A percentile compares a stretch with the other conserved stretches of the same genome.
Evolutionary conservation across 495 filamentous ascomycete species (phyloP).

Genomic region (Thermochaetoides thermophila): DNA sequence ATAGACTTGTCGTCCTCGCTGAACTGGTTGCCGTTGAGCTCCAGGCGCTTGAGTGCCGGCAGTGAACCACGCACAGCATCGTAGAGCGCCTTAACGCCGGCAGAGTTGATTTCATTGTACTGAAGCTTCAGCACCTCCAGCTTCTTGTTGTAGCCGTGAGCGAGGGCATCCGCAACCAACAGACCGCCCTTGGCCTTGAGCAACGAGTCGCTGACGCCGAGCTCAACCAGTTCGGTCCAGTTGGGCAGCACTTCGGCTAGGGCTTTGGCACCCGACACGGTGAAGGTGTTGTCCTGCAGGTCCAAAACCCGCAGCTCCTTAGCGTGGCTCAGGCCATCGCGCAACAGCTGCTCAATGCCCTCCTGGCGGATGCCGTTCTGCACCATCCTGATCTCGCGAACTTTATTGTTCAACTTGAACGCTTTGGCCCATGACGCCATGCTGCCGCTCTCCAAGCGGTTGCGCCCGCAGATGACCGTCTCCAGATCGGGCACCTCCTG

Average conservation of each 20-base stretch:
- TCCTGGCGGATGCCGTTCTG: constrained; percentile 96
- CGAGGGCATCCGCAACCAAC: constrained; percentile 55
- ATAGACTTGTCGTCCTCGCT: constrained; percentile 63
- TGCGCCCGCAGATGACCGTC: constrained; percentile 90
- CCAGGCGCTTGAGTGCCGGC: constrained; percentile 63
- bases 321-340: constrained; percentile 57
- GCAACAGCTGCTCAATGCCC: constrained; percentile 65
- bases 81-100: constrained; percentile 53
- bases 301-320: constrained; percentile 57
- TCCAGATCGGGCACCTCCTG: constrained; percentile 67
- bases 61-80: constrained; percentile 48
- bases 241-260: constrained; percentile 55
- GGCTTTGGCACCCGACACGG: constrained; percentile 60
- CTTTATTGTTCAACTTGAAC: constrained; percentile 60
- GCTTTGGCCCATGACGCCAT: constrained; percentile 90
- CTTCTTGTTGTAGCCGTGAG: constrained; percentile 57
- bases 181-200: constrained; percentile 66
- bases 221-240: constrained; percentile 65
- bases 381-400: constrained; percentile 88
- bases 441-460: constrained; percentile 84
- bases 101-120: constrained; percentile 81
- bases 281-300: constrained; percentile 97
- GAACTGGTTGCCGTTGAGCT: constrained; percentile 94
- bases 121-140: constrained; percentile 71
- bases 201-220: constrained; percentile 82